Conservation (phyloP, 306 rosid genomes). For the Morella rubra region DNA sequence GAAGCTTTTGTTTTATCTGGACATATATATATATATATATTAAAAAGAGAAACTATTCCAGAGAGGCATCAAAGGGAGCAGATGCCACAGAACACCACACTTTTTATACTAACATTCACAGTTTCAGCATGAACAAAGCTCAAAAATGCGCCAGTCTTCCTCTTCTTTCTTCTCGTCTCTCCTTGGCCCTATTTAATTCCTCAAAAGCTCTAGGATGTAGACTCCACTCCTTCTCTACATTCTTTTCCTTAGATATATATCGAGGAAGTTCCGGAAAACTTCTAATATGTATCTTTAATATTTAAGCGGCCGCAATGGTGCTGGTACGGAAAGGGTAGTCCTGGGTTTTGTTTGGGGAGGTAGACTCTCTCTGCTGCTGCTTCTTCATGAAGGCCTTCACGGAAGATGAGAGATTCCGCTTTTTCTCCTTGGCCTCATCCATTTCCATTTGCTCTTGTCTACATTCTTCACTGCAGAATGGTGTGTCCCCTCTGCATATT, state of each 20-base stretch:
- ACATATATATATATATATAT: neutral
- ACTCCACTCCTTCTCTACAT: neutral
- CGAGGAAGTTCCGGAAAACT: no score
- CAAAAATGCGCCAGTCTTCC: conserved; percentile 22
- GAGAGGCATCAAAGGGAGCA: conserved; percentile 48
- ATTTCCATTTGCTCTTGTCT: conserved; percentile 76
- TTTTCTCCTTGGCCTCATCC: conserved; percentile 76
- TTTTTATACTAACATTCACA: conserved; percentile 39
- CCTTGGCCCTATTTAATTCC: neutral
- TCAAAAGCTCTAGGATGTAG: neutral
- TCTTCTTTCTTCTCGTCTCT: conserved; percentile 15
- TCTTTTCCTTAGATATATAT: no score
- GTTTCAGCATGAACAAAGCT: conserved; percentile 23
- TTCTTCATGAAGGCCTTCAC: conserved; percentile 65
- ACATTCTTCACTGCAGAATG: conserved; percentile 93
- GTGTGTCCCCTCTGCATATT: conserved; percentile 80
- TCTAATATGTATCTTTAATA: no score
- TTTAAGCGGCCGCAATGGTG: conserved; percentile 76
- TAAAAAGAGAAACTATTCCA: neutral
- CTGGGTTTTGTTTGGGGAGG: conserved; percentile 51
- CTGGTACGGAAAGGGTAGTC: conserved; percentile 59
- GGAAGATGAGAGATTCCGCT: conserved; percentile 58
- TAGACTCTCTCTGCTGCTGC: conserved; percentile 65
- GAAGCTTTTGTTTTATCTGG: conserved; percentile 14
- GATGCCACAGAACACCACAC: conserved; percentile 28